phyloP scores from a whole-genome alignment of 345 rosid species.

The Aegle marmelos region DNA sequence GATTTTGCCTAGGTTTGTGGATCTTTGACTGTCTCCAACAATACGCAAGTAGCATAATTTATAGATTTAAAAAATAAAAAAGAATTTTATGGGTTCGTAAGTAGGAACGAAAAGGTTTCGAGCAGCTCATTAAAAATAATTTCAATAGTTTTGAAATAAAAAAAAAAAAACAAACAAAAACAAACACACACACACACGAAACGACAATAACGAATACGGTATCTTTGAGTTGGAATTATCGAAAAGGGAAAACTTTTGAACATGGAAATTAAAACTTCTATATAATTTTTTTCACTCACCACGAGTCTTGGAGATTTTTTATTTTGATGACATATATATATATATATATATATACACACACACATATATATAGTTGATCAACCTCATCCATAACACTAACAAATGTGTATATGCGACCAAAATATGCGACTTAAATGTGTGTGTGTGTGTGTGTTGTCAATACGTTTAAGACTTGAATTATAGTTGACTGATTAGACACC shows the following conservation, averaged over 20 bases:
- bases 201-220: too few relatives aligned
- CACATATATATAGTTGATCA: neutral
- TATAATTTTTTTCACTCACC: neutral
- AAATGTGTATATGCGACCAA: neutral
- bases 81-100: neutral
- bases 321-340: neutral
- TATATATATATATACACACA: neutral
- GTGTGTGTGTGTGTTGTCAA: neutral
- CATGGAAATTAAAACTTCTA: too few relatives aligned
- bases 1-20: neutral
- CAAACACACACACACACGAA: too few relatives aligned
- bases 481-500: neutral
- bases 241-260: too few relatives aligned
- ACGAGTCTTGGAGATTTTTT: neutral
- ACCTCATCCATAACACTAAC: neutral
- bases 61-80: neutral
- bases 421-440: neutral
- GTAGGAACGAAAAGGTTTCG: neutral
- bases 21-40: neutral
- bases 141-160: too few relatives aligned
- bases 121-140: neutral
- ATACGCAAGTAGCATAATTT: neutral
- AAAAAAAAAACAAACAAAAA: too few relatives aligned
- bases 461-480: neutral
- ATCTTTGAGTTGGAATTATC: too few relatives aligned